Evolutionary conservation across 768 basidiomycete species (phyloP), one percentile per base, ranked within the genome.

Genomic region (Tubosaeta brunneosetosa): DNA sequence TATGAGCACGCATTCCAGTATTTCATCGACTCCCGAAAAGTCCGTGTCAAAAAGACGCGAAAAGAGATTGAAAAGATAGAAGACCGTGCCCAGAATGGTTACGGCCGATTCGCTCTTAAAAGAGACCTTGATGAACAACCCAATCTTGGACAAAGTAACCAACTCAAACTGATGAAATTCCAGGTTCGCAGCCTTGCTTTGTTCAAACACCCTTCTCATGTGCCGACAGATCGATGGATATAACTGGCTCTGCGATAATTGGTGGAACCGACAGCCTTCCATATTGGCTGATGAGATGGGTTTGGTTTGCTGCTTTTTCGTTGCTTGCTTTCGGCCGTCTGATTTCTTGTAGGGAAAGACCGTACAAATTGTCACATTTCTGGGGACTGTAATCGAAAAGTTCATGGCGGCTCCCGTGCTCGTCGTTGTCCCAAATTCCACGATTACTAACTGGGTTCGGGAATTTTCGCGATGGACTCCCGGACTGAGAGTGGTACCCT

Each of bases 231-330:
- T 87, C 8, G 85, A 88, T 27, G 89, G 88, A 32, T 84, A 91
- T 49, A 89, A 90, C 50, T 91, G 88, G 91, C 74, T 92, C 43
- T 85, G 80, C 58, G 81, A 85, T 58, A 91, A 93, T 56, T 94
- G 93, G 93, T 91, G 86, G 85, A 84, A 80, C 57, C 78, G 75
- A 40, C 91, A 91, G 55, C 82, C 83, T 40, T 91, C 86, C 55
- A 94, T 94, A 56, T 79, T 98, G 19, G 95, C 97, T 3, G 97
- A 99, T 65, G 97, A 98, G 69, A 98, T 99, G 97, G 94, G 94
- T 53, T 71, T 94, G 66, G 92, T 91, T 67, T 47, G 75, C 64
- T 26, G 22, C 37, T 63, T 27, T n/a, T 38, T 36, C 44, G 22
- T 52, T 32, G 10, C 4, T 34, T 26, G 32, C 22, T 17, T 37